Evolutionary conservation across 768 basidiomycete species (phyloP).

Genomic region (Phaeotremella skinneri): DNA sequence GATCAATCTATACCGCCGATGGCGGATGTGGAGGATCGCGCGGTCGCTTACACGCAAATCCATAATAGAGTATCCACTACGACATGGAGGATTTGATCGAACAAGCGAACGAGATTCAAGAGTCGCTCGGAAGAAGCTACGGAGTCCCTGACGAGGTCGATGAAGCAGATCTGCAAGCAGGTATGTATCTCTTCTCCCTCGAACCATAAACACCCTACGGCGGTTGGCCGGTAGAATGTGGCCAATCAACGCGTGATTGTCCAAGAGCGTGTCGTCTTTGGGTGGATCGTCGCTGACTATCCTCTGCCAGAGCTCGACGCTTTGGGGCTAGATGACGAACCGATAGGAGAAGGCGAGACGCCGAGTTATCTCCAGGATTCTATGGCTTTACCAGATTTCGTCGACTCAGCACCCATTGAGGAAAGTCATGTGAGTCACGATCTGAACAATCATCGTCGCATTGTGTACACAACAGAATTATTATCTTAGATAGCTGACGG

Average conservation of each 20-base stretch:
- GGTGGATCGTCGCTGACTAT: neutral
- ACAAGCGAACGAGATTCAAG: slow-evolving; percentile 97
- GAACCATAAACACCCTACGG: neutral
- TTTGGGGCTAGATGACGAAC: slow-evolving; percentile 66
- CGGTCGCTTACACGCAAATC: no score
- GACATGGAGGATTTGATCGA: slow-evolving; percentile 98
- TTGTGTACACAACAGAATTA: neutral
- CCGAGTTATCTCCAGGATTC: slow-evolving; percentile 77
- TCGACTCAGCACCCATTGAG: slow-evolving; percentile 82
- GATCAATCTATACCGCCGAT: neutral
- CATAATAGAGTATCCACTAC: slow-evolving; percentile 77
- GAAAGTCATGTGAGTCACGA: slow-evolving; percentile 32
- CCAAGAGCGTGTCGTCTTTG: neutral
- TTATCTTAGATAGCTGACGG: neutral
- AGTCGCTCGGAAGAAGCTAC: slow-evolving; percentile 86
- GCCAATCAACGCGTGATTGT: no score
- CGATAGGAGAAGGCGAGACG: slow-evolving; percentile 76
- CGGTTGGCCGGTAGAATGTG: no score
- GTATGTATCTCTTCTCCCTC: slow-evolving; percentile 55
- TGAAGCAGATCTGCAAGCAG: slow-evolving; percentile 95
- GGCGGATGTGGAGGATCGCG: neutral
- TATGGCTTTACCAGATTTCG: slow-evolving; percentile 84
- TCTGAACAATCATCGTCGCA: neutral
- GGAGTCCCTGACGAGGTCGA: slow-evolving; percentile 96
- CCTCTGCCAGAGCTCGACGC: slow-evolving; percentile 78